These are phyloP conservation scores for Trichoderma breve DNA, from an alignment of 2,329 filamentous ascomycete species.

Conservation along the genomic window DNA sequence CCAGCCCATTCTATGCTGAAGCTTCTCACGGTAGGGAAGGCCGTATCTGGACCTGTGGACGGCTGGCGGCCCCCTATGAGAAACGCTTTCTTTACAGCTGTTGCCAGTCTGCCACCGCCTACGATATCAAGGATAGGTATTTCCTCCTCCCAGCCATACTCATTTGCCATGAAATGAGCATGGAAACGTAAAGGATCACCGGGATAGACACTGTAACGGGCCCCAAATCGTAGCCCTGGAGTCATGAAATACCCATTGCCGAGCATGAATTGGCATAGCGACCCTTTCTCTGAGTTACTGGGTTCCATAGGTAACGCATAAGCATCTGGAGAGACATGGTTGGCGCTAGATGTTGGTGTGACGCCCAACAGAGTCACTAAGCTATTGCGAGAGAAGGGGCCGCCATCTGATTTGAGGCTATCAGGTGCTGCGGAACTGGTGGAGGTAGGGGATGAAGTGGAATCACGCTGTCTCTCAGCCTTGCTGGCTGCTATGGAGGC, in stretches of 20 bases:
- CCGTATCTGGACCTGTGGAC: conserved; percentile 24
- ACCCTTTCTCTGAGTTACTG: conserved; percentile 33
- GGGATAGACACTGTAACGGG: conserved; percentile 91
- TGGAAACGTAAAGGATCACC: conserved; percentile 94
- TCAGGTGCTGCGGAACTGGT: neutral
- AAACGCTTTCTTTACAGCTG: conserved; percentile 94
- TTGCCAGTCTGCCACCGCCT: conserved; percentile 81
- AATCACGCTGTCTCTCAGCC: neutral
- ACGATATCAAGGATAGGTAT: conserved; percentile 83
- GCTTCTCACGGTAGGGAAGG: conserved; percentile 53
- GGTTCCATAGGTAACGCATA: conserved; percentile 20
- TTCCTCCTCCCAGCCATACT: conserved; percentile 82
- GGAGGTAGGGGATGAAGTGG: neutral
- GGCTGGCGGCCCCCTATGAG: conserved; percentile 70
- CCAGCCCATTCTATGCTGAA: conserved; percentile 94
- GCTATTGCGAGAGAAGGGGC: neutral
- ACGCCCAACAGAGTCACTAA: conserved; percentile 30
- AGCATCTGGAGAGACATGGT: conserved; percentile 28
- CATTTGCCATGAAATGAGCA: conserved; percentile 87
- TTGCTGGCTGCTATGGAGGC: conserved; percentile 30
- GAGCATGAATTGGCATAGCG: conserved; percentile 79
- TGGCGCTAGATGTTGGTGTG: conserved; percentile 38
- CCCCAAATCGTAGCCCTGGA: conserved; percentile 90
- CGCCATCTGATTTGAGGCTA: neutral
- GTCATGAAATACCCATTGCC: conserved; percentile 79